Evolutionary conservation across 768 basidiomycete species (phyloP).

Genomic region (Hemileccinum impolitum): DNA sequence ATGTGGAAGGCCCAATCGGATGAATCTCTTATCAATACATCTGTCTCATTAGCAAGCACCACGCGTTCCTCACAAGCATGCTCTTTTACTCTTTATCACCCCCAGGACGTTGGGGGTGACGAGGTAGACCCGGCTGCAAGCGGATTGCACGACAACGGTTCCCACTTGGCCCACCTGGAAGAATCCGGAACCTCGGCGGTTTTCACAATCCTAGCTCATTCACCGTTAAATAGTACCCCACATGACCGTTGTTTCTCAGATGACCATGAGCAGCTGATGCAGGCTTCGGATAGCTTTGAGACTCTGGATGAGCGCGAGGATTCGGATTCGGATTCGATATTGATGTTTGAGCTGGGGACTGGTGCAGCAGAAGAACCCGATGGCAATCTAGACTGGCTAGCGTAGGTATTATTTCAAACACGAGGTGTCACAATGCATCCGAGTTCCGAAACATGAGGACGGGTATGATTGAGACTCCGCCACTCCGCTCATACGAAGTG

Average conservation of each 20-base stretch:
- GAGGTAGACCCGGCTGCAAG: slow-evolving; percentile 9
- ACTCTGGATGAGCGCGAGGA: slow-evolving; percentile 1
- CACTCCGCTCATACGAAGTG: slow-evolving; percentile 23
- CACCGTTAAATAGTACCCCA: slow-evolving; percentile 9
- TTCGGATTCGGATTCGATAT: slow-evolving; percentile 14
- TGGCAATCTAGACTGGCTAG: slow-evolving; percentile 4
- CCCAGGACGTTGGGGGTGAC: slow-evolving; percentile 9
- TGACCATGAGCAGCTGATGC: slow-evolving; percentile 15
- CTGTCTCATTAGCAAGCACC: slow-evolving; percentile 16
- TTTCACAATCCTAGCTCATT: slow-evolving; percentile 1
- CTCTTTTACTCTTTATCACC: slow-evolving; percentile 17
- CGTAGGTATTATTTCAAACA: slow-evolving; percentile 17
- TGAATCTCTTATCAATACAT: slow-evolving; percentile 25
- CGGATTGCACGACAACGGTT: slow-evolving; percentile 10
- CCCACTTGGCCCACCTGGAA: slow-evolving; percentile 17
- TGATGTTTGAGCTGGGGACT: slow-evolving; percentile 11
- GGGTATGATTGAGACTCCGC: slow-evolving; percentile 23
- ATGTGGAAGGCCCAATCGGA: slow-evolving; percentile 11
- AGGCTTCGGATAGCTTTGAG: slow-evolving; percentile 12
- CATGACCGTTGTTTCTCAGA: slow-evolving; percentile 11
- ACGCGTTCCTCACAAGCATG: slow-evolving; percentile 12
- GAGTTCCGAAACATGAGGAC: slow-evolving; percentile 34
- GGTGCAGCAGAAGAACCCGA: slow-evolving; percentile 6
- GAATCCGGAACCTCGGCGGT: slow-evolving; percentile 11
- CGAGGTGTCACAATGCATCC: slow-evolving; percentile 13